Base-by-base conservation (phyloP, 768 basidiomycete genomes). In the Russula compacta region DNA sequence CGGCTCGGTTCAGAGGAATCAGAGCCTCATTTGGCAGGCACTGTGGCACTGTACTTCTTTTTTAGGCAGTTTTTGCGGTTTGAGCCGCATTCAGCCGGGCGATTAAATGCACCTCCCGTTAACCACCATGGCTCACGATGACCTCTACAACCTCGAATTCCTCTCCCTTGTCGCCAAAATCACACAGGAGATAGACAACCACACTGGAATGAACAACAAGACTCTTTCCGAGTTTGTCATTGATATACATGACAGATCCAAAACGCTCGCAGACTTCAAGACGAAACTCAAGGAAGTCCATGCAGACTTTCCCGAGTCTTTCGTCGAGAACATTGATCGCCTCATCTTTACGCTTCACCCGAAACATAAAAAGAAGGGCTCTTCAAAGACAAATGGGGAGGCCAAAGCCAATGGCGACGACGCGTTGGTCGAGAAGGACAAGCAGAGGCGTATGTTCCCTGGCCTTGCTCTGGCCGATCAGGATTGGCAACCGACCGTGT, bases 221-320 rank as follows among this genome's bases (percentile, higher is more conserved):
- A 87, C 89, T 3, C 79, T 95, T 50, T 94, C 97, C 14, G 95
- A 98, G 76, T 99, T 95, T 72, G 83, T 98, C 64, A 93, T 99
- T 65, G 76, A 82, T 64, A 82, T 98, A 59, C 95, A 98, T 74
- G 87, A 89, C 65, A 74, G 89, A 67, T 87, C 87, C 70, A 87
- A 86, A 66, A 85, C 83, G 64, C 78, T 93, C 53, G 76, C 78
- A 7, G 83, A 84, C 50, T 99, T 98, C 82, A 91, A 92, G 75
- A 70, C 73, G 51, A 87, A 89, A 71, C 81, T 98, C 48, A 78
- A 80, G 57, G 85, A 87, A 61, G 77, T 82, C 61, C 92, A 85
- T 21, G 89, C 91, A 19, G 84, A 83, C 65, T 94, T 98, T 69
- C 87, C 93, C 4, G 90, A 91, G 64, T 90, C 90, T 32, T 90